Evolutionary conservation across 1,284 basidiomycete species (phyloP).

Genomic region (Entoloma clypeatum): DNA sequence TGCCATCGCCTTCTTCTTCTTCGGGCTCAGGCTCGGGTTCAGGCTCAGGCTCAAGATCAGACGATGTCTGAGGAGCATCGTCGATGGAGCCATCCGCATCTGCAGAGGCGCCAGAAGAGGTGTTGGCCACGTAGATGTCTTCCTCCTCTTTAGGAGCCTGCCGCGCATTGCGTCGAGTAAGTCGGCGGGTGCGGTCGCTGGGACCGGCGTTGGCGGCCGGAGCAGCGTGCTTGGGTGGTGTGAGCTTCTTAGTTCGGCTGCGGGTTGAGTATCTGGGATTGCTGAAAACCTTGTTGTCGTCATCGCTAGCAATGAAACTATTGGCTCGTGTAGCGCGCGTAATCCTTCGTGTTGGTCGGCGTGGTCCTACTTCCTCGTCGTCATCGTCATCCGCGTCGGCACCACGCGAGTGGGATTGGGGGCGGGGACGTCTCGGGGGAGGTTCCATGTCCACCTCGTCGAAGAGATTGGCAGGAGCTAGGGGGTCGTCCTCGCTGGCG

Average conservation of each 20-base stretch:
- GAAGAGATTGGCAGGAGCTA: slow-evolving; percentile 25
- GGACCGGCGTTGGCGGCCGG: slow-evolving; percentile 12
- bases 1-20: slow-evolving; percentile 52
- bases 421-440: slow-evolving; percentile 13
- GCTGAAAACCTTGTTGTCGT: slow-evolving; percentile 34
- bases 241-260: slow-evolving; percentile 32
- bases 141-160: slow-evolving; percentile 39
- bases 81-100: slow-evolving; percentile 58
- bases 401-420: slow-evolving; percentile 18
- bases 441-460: slow-evolving; percentile 24
- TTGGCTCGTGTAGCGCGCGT: slow-evolving; percentile 22
- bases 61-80: slow-evolving; percentile 46
- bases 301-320: slow-evolving; percentile 46
- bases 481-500: slow-evolving; percentile 38
- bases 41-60: slow-evolving; percentile 32
- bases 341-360: slow-evolving; percentile 15
- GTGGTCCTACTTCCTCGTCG: slow-evolving; percentile 23
- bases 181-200: slow-evolving; percentile 23
- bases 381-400: slow-evolving; percentile 39
- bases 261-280: slow-evolving; percentile 33
- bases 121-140: slow-evolving; percentile 48
- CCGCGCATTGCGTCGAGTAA: slow-evolving; percentile 27
- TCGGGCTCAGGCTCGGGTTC: slow-evolving; percentile 38
- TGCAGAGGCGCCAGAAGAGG: slow-evolving; percentile 46
- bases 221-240: slow-evolving; percentile 14